A percentile compares a stretch with the other conserved stretches of the same genome.
phyloP scores from a whole-genome alignment of 2,329 filamentous ascomycete species.

The Colletotrichum plurivorum region DNA sequence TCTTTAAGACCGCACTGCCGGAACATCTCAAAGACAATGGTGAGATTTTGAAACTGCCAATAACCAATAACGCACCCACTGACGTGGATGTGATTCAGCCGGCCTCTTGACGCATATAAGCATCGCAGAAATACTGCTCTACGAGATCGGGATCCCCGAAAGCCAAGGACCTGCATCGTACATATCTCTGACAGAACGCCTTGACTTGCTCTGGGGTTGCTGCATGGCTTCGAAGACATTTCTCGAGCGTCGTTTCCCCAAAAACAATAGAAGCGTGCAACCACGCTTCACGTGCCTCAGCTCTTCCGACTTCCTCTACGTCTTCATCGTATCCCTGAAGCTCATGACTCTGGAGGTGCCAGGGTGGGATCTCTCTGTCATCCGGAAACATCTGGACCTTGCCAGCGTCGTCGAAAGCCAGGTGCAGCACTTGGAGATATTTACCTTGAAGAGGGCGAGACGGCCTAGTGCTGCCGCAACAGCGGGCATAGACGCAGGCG shows the following conservation, averaged over 20 bases:
- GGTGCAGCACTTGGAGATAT: slow-evolving; percentile 47
- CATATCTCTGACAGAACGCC: slow-evolving; percentile 55
- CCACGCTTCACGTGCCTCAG: slow-evolving; percentile 60
- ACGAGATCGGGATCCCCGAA: slow-evolving; percentile 61
- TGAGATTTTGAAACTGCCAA: slow-evolving; percentile 41
- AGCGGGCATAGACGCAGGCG: neutral
- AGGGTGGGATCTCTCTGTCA: slow-evolving; percentile 60
- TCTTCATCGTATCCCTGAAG: slow-evolving; percentile 61
- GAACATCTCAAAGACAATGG: slow-evolving; percentile 52
- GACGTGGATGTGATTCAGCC: slow-evolving; percentile 44
- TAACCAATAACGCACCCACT: too few relatives aligned
- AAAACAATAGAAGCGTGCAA: slow-evolving; percentile 43
- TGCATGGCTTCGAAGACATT: slow-evolving; percentile 57
- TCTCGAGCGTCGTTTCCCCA: slow-evolving; percentile 53
- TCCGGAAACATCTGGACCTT: slow-evolving; percentile 54
- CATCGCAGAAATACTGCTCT: slow-evolving; percentile 62
- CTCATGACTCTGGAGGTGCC: slow-evolving; percentile 61
- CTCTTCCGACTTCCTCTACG: slow-evolving; percentile 63
- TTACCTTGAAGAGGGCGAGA: slow-evolving; percentile 44
- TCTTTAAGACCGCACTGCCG: slow-evolving; percentile 54
- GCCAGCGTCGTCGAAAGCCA: slow-evolving; percentile 49
- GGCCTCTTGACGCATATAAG: slow-evolving; percentile 58
- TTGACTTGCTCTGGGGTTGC: slow-evolving; percentile 63
- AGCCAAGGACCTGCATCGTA: slow-evolving; percentile 47
- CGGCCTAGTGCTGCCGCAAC: slow-evolving; percentile 11